Base-by-base conservation (phyloP, 2,329 filamentous ascomycete species). In the Uncinocarpus reesii region DNA sequence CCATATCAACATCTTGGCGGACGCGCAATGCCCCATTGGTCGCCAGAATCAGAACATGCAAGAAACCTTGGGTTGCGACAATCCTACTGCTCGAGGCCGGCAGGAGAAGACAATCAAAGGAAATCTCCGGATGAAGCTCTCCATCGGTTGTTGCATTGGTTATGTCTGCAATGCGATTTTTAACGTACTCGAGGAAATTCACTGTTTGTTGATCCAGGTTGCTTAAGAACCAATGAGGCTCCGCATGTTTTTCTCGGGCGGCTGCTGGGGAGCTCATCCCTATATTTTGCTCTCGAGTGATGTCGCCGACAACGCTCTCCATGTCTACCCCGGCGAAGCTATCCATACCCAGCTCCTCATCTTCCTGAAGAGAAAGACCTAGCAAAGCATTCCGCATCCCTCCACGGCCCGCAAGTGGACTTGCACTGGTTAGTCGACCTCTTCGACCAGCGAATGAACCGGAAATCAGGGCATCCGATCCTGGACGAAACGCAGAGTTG, bases 31-130 rank as follows among this genome's bases (percentile, higher is more conserved):
- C 63, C 1, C 74, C 74, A 64, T 81, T 86, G 1, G 79, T 86
- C 4, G 78, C 81, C 36, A 92, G 72, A 8, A 76, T 73, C 11
- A 93, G 74, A 1, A 86, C 73, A 61, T 92, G 84, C 66, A 84
- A 78, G 60, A 86, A 83, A 0, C 80, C 86, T 62, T 88, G 84
- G 1, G 84, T 80, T 7, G 83, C 84, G 10, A 86, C 79, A 24
- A 77, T 68, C 29, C 71, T 74, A 35, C 62, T 70, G 24, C 76
- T 78, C 35, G 71, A 65, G 7, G 60, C 59, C 0, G 79, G 75
- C n/a, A 77, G 72, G 37, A 92, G 77, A 7, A 95, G 66, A 42
- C 79, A 69, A 38, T 82, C 78, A 59, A 95, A 93, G 0, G 74
- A 68, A 35, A 92, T 69, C 18, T 55, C 52, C 64, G 60, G 34